Evolutionary conservation across 1,284 basidiomycete species (phyloP).

Genomic region (Rhizoctonia solani): DNA sequence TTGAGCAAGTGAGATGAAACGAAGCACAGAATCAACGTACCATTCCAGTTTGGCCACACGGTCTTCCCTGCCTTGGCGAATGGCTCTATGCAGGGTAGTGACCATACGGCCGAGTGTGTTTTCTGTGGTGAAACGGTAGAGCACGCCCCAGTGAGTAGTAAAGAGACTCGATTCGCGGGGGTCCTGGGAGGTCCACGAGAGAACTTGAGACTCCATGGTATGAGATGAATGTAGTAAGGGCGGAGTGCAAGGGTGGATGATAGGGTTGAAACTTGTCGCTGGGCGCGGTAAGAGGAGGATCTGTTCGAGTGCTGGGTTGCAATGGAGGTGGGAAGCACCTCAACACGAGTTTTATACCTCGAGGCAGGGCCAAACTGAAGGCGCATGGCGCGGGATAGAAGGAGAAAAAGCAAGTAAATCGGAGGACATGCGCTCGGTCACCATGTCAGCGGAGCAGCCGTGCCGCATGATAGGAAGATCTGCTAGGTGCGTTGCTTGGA

Average conservation of each 20-base stretch:
- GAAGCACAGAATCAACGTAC: conserved; percentile 43
- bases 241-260: conserved; percentile 32
- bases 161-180: conserved; percentile 79
- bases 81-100: conserved; percentile 74
- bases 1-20: conserved; percentile 25
- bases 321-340: conserved; percentile 35
- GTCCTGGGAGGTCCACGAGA: conserved; percentile 84
- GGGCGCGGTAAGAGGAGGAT: conserved; percentile 28
- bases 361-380: conserved; percentile 23
- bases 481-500: conserved; percentile 35
- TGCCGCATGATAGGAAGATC: conserved; percentile 36
- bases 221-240: conserved; percentile 31
- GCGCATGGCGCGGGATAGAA: conserved; percentile 29
- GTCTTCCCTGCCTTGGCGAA: conserved; percentile 55
- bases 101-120: conserved; percentile 51
- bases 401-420: conserved; percentile 34
- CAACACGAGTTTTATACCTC: conserved; percentile 35
- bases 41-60: conserved; percentile 83
- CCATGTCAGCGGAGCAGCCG: conserved; percentile 35
- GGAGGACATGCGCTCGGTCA: conserved; percentile 34
- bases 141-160: conserved; percentile 68
- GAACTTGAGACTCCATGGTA: conserved; percentile 47
- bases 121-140: conserved; percentile 69
- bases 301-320: conserved; percentile 35
- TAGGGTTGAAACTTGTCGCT: conserved; percentile 34